phyloP scores from a whole-genome alignment of 805 yeast species.

The Sugiyamaella floridensis region DNA sequence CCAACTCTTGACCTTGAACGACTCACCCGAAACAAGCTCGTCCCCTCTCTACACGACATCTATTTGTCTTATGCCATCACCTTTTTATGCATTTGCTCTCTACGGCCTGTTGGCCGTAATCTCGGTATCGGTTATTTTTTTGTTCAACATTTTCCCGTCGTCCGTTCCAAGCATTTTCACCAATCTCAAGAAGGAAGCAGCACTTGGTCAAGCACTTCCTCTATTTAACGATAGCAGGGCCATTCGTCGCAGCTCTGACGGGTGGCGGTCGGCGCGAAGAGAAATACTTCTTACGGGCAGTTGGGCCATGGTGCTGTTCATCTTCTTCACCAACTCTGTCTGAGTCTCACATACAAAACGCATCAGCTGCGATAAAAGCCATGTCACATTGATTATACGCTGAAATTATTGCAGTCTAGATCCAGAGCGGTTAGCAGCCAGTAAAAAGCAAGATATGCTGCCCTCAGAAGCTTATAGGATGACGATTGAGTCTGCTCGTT shows the following conservation, averaged over 20 bases:
- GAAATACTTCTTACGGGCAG: background rate
- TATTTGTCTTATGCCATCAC: conserved; percentile 28
- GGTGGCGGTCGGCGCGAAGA: background rate
- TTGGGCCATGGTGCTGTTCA: background rate
- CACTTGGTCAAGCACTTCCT: background rate
- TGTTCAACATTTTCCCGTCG: conserved; percentile 7
- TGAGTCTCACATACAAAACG: too few relatives aligned
- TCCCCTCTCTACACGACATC: conserved; percentile 19
- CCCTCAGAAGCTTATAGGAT: conserved; percentile 2
- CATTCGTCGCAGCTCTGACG: background rate
- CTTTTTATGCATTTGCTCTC: conserved; percentile 25
- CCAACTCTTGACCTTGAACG: conserved; percentile 60
- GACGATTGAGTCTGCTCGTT: background rate
- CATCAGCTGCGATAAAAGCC: too few relatives aligned
- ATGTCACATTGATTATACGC: too few relatives aligned
- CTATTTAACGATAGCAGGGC: background rate
- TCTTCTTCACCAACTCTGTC: background rate
- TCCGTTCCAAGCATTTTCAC: conserved; percentile 3
- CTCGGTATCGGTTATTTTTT: conserved; percentile 1
- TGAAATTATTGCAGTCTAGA: background rate
- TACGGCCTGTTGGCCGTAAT: conserved; percentile 21
- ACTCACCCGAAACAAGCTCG: background rate
- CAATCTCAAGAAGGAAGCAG: background rate
- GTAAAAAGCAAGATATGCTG: too few relatives aligned
- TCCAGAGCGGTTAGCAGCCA: background rate